A percentile compares a stretch with the other conserved stretches of the same genome.
Evolutionary conservation across 2,329 filamentous ascomycete genomes (phyloP).

Genomic region (Passalora sequoiae): DNA sequence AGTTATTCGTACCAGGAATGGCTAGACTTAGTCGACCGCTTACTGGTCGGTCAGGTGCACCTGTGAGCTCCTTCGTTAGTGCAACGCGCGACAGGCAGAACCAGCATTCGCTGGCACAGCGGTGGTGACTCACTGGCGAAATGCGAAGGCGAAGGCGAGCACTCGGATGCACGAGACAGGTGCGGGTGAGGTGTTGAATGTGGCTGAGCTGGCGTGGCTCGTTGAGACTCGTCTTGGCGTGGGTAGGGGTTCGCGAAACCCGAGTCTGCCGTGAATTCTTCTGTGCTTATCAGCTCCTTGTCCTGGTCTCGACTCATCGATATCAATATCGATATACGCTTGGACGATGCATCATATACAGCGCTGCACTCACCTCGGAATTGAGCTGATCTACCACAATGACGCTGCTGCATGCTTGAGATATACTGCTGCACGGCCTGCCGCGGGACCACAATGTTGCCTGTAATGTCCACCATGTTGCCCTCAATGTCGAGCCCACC

Average conservation of each 20-base stretch:
- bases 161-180: background rate
- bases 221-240: background rate
- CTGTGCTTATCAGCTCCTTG: no score
- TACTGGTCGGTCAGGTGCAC: constrained; percentile 1
- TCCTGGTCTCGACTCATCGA: background rate
- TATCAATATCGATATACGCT: no score
- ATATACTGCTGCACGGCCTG: constrained; percentile 7
- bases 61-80: constrained; percentile 4
- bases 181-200: background rate
- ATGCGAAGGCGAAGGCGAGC: background rate
- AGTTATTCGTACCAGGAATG: constrained; percentile 7
- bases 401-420: constrained; percentile 5
- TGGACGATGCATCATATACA: no score
- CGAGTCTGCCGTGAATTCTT: no score
- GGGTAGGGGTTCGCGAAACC: no score
- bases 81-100: constrained; percentile 1
- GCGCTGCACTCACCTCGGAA: constrained; percentile 6
- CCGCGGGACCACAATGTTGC: constrained; percentile 7
- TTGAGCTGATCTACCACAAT: background rate
- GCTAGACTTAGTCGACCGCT: constrained; percentile 3
- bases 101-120: no score
- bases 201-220: no score
- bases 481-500: constrained; percentile 9
- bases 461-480: constrained; percentile 14
- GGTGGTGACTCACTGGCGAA: constrained; percentile 3